Base-by-base conservation (phyloP, 441 rosid genomes). In the Populus tomentosa region DNA sequence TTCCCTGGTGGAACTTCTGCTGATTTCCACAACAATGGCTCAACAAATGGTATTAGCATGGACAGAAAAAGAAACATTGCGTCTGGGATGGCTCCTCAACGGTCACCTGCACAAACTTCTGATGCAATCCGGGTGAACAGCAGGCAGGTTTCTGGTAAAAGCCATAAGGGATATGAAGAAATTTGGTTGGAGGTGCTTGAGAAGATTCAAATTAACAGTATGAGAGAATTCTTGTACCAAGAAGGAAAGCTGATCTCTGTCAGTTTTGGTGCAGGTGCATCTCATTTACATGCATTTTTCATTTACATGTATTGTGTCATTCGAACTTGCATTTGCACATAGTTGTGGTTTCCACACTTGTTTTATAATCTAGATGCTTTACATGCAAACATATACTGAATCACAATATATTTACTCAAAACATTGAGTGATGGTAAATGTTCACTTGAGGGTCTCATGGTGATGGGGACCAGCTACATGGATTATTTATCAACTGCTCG, bases 211-310 rank as follows among this genome's bases (percentile, higher is more conserved):
- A 80, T 77, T 66, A 85, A 83, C 68, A 82, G 85, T 67, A 76
- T 88, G 78, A 89, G 84, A 80, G 97, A 93, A 80, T 94, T 94
- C 80, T 88, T 97, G 79, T 81, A 88, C 77, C 87, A 83, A 77
- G 99, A 97, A 91, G 99, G 99, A 82, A 86, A 86, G 85, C 88
- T 97, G 40, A 81, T 84, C 72, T 92, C 94, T 72, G 91, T 93
- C 86, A 93, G 90, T 82, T 92, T 90, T 38, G 97, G 98, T 77
- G 82, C 95, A 90, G 99, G 99, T 97, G 87, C 75, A 26, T 78
- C 73, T 77, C 33, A 70, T 68, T 69, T 61, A 68, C 71, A 61
- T 3, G 10, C 65, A 61, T 61, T 23, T 61, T 21, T 10, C 14
- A 21, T 21, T 61, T 61, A 23, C 28, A 62, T 62, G 9, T 62